Percentiles rank a stretch among this genome's conserved stretches.
phyloP scores from a whole-genome alignment of 2,329 filamentous ascomycete species.

The Claviceps spartinae region DNA sequence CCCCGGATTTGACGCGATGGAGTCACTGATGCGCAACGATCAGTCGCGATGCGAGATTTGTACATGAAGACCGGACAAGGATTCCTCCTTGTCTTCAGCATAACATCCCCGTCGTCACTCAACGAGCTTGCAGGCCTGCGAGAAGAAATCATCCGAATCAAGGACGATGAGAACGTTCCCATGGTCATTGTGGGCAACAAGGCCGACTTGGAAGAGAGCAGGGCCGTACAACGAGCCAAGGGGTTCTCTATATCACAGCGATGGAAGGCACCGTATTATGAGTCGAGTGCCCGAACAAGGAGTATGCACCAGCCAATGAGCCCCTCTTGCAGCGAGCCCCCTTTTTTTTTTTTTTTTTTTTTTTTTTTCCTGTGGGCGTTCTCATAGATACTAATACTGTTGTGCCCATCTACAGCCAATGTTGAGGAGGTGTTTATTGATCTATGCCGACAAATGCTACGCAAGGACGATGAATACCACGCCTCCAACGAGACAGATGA shows the following conservation, averaged over 20 bases:
- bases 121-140: conserved; percentile 68
- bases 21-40: not conserved
- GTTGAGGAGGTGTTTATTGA: conserved; percentile 85
- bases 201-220: conserved; percentile 76
- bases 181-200: conserved; percentile 92
- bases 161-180: conserved; percentile 71
- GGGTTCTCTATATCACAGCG: conserved; percentile 76
- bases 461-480: conserved; percentile 46
- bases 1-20: not conserved
- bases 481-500: conserved; percentile 22
- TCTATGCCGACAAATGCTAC: conserved; percentile 70
- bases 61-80: conserved; percentile 93
- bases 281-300: conserved; percentile 68
- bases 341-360: not conserved
- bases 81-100: conserved; percentile 84
- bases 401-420: conserved; percentile 39
- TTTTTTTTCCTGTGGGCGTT: no score
- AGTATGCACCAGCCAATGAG: conserved; percentile 25
- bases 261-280: conserved; percentile 86
- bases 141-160: conserved; percentile 83
- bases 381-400: not conserved
- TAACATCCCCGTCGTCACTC: conserved; percentile 73
- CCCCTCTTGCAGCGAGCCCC: no score
- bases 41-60: conserved; percentile 58
- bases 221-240: conserved; percentile 60